Percentiles rank a stretch among this genome's conserved stretches.
These are phyloP conservation scores for Rhodotorula toruloides DNA, from an alignment of 768 basidiomycete species.

Conservation along the genomic window DNA sequence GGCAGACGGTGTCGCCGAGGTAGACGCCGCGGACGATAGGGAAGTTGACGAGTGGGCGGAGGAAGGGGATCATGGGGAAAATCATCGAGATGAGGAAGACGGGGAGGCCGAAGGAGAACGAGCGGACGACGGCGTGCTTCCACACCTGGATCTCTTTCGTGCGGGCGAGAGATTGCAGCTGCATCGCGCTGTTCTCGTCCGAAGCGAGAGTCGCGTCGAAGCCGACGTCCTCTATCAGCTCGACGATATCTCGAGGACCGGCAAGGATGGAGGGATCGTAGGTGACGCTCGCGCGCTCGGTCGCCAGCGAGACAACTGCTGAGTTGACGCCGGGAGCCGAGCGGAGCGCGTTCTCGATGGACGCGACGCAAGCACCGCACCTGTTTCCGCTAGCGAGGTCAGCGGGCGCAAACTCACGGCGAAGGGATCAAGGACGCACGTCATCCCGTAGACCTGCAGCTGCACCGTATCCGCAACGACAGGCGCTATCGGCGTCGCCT, in stretches of 20 bases:
- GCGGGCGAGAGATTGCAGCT: conserved; percentile 75
- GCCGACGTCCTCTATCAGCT: conserved; percentile 78
- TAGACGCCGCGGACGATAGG: conserved; percentile 64
- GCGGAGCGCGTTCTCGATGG: conserved; percentile 66
- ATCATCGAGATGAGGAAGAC: conserved; percentile 91
- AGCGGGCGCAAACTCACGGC: too few relatives aligned
- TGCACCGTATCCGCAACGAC: conserved; percentile 61
- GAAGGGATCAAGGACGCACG: conserved; percentile 47
- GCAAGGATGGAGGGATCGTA: conserved; percentile 65
- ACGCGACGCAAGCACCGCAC: conserved; percentile 70
- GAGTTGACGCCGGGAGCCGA: conserved; percentile 66
- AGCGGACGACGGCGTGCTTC: conserved; percentile 69
- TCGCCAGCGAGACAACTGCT: conserved; percentile 68
- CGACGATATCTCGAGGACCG: conserved; percentile 80
- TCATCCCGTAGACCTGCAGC: conserved; percentile 86
- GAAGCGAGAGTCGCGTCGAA: conserved; percentile 76
- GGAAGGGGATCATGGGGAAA: conserved; percentile 60
- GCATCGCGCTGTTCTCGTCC: conserved; percentile 72
- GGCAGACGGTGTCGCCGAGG: conserved; percentile 70
- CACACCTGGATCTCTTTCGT: conserved; percentile 90
- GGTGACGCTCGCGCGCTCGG: conserved; percentile 62
- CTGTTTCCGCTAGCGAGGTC: too few relatives aligned
- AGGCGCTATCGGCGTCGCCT: conserved; percentile 69
- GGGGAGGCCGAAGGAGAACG: conserved; percentile 75
- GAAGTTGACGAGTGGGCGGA: conserved; percentile 55